phyloP scores from a whole-genome alignment of 768 basidiomycete species.

The Calocera viscosa region DNA sequence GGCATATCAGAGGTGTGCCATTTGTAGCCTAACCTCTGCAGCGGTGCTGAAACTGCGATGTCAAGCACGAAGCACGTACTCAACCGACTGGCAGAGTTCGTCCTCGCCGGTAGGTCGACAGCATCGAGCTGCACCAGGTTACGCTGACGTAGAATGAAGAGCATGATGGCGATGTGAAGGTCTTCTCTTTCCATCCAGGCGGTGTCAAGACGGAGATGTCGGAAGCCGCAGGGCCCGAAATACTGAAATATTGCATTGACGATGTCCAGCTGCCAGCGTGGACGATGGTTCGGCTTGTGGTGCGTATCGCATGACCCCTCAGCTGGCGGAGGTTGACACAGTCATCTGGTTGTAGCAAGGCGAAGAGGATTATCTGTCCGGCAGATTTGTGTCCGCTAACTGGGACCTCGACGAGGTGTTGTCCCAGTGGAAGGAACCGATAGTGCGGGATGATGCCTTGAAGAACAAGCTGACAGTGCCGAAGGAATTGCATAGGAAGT shows the following conservation, averaged over 20 bases:
- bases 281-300: too few species aligned
- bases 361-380: constrained; percentile 12
- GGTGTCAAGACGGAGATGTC: constrained; percentile 15
- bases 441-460: background rate
- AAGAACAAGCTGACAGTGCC: background rate
- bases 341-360: too few species aligned
- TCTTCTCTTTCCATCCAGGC: constrained; percentile 14
- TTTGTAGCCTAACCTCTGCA: too few species aligned
- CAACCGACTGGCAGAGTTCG: constrained; percentile 11
- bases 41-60: too few species aligned
- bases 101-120: constrained; percentile 12
- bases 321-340: too few species aligned
- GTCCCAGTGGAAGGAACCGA: background rate
- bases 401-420: constrained; percentile 8
- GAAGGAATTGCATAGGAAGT: too few species aligned
- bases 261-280: too few species aligned
- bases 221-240: background rate
- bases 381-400: background rate
- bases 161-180: constrained; percentile 7
- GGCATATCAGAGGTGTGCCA: too few species aligned
- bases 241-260: background rate
- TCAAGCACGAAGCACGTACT: constrained; percentile 13
- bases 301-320: too few species aligned
- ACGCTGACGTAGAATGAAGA: too few species aligned
- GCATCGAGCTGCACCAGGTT: too few species aligned